A percentile compares a stretch with the other conserved stretches of the same genome.
Conservation (phyloP, 2,329 filamentous ascomycete genomes). For the Trichoderma simmonsii region DNA sequence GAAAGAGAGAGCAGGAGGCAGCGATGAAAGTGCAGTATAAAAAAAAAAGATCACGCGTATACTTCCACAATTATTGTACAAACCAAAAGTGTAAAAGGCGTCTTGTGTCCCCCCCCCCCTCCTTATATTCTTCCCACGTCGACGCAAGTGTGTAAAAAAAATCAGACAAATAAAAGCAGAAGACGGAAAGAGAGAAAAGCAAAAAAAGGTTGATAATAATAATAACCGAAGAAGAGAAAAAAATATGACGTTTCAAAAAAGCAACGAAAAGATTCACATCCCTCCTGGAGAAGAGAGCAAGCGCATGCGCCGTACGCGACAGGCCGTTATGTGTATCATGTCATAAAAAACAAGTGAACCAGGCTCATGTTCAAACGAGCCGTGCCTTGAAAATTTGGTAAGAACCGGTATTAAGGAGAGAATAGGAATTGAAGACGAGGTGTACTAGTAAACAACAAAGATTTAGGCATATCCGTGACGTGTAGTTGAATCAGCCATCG, state of each 20-base stretch:
- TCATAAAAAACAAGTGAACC: constrained; percentile 5
- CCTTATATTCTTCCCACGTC: neutral
- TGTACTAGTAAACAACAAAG: constrained; percentile 8
- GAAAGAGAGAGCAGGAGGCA: neutral
- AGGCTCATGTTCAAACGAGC: constrained; percentile 8
- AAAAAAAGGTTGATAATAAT: neutral
- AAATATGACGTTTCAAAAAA: constrained; percentile 5
- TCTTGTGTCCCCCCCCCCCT: neutral
- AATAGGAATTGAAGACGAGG: constrained; percentile 20
- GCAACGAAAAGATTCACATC: constrained; percentile 11
- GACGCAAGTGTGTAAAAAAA: neutral
- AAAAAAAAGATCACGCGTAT: neutral
- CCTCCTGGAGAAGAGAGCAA: constrained; percentile 8
- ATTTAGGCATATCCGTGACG: constrained; percentile 18
- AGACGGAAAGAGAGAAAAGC: neutral
- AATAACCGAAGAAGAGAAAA: neutral
- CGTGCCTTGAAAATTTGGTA: neutral
- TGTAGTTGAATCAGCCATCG: neutral
- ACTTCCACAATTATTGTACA: constrained; percentile 16
- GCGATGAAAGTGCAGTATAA: neutral
- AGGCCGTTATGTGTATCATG: constrained; percentile 15
- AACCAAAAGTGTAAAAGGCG: neutral
- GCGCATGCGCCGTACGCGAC: constrained; percentile 13
- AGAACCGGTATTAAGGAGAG: constrained; percentile 22
- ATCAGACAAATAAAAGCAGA: neutral